phyloP scores from a whole-genome alignment of 148 eudicot genomes.

The Rhododendron vialii region DNA sequence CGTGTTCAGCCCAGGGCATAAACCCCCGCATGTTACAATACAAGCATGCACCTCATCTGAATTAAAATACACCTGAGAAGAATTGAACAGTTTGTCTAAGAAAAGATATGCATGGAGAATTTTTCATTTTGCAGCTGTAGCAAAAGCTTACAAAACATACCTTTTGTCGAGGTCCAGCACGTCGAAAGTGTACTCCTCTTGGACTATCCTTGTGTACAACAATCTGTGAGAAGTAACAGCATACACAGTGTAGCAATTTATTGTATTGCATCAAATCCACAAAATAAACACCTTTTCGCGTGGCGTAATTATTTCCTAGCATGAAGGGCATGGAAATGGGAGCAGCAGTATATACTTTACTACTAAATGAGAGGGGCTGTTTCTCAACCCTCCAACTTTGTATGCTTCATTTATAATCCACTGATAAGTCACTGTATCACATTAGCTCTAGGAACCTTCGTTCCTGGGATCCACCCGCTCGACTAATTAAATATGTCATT shows the following conservation, averaged over 20 bases:
- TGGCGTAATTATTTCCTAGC: neutral
- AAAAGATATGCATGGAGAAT: neutral
- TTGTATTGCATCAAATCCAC: neutral
- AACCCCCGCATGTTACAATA: slow-evolving; percentile 56
- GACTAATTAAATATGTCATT: neutral
- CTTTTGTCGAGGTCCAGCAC: slow-evolving; percentile 22
- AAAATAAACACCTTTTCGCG: neutral
- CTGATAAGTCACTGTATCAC: neutral
- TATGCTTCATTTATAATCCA: neutral
- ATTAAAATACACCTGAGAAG: slow-evolving; percentile 43
- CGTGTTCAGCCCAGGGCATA: slow-evolving; percentile 56
- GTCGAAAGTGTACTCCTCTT: slow-evolving; percentile 21
- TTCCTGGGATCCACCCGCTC: neutral
- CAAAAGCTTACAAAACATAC: neutral
- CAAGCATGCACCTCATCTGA: slow-evolving; percentile 52
- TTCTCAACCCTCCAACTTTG: neutral
- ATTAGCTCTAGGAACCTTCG: neutral
- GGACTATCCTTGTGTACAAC: slow-evolving; percentile 14
- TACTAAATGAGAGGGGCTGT: neutral
- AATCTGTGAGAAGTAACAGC: slow-evolving; percentile 5
- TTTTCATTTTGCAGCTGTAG: neutral
- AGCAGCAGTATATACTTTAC: neutral
- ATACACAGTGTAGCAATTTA: neutral
- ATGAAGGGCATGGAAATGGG: neutral
- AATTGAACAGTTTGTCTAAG: neutral